Percentiles rank a stretch among this genome's conserved stretches.
Conservation (phyloP, 306 rosid species). For the Prunus campanulata region DNA sequence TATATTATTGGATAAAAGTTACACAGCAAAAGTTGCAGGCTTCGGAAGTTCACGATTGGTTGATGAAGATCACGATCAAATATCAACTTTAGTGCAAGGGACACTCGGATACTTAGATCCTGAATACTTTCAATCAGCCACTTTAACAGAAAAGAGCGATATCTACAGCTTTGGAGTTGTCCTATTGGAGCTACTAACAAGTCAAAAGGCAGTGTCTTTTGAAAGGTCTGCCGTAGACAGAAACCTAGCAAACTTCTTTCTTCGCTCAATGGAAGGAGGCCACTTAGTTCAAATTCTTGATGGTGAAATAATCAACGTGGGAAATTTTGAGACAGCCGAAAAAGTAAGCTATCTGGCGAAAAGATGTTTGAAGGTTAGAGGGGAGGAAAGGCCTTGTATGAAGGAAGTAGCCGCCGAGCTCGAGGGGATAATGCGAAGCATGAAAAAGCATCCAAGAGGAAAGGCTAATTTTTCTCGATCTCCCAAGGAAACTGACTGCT, state of each 20-base stretch:
- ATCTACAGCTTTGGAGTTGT: not conserved
- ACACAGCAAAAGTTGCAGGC: too few species aligned
- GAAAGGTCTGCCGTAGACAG: not conserved
- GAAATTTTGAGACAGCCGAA: not conserved
- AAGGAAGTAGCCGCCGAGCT: not conserved
- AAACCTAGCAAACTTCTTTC: not conserved
- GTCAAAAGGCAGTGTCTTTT: not conserved
- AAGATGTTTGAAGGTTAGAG: not conserved
- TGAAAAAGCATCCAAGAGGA: too few species aligned
- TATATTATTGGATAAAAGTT: too few species aligned
- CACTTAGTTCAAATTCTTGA: not conserved
- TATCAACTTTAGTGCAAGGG: too few species aligned
- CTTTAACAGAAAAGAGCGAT: too few species aligned
- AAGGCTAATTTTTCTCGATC: not conserved
- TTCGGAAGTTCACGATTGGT: too few species aligned
- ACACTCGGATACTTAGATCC: too few species aligned
- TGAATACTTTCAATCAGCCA: too few species aligned
- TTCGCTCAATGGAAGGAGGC: not conserved
- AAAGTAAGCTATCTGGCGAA: not conserved
- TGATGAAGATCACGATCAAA: too few species aligned
- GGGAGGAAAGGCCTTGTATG: not conserved
- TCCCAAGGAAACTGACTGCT: not conserved
- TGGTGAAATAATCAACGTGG: not conserved
- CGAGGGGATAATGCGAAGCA: not conserved
- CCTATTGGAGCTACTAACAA: conserved; percentile 15